Evolutionary conservation across 1,284 basidiomycete species (phyloP).

Genomic region (Ceratobasidium sp.): DNA sequence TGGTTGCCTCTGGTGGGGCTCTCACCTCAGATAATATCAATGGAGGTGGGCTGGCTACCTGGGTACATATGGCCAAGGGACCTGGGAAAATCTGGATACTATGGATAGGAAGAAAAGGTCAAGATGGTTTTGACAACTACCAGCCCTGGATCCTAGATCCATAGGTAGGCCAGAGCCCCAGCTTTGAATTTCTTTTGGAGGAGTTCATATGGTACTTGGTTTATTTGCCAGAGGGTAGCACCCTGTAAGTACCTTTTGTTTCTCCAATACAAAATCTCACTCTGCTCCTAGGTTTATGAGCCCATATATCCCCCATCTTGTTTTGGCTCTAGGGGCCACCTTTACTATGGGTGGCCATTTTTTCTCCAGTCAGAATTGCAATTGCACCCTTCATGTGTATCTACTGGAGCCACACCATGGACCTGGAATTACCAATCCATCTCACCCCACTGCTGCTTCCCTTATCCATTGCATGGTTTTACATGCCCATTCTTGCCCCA

Average conservation of each 20-base stretch:
- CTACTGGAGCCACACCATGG: not conserved
- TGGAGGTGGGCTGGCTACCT: not conserved
- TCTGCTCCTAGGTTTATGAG: not conserved
- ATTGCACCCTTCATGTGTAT: not conserved
- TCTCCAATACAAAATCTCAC: not conserved
- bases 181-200: not conserved
- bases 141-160: not conserved
- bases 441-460: not conserved
- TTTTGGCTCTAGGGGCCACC: not conserved
- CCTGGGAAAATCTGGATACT: not conserved
- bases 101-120: not conserved
- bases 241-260: not conserved
- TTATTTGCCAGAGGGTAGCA: not conserved
- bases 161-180: not conserved
- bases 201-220: not conserved
- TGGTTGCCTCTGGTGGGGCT: not conserved
- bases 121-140: not conserved
- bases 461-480: not conserved
- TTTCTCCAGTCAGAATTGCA: no score
- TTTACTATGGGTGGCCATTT: not conserved
- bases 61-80: not conserved
- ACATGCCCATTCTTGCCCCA: not conserved
- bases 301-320: slow-evolving; percentile 1
- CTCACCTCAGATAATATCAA: not conserved
- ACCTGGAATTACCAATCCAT: not conserved